Conservation (phyloP, 2,329 filamentous ascomycete species). For the Tricladium varicosporioides region DNA sequence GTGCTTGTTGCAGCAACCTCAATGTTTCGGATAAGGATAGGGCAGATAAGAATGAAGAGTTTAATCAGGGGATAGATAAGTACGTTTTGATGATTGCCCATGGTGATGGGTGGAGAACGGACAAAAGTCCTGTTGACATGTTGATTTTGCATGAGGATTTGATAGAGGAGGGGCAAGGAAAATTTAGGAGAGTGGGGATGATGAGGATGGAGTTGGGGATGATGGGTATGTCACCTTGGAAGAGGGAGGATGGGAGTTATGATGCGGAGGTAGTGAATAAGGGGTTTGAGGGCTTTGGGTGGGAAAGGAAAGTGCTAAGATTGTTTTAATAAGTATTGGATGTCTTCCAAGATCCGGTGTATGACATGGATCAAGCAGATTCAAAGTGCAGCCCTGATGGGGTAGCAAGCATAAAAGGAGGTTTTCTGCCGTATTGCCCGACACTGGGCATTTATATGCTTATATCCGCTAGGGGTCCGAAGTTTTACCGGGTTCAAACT, state of each 20-base stretch:
- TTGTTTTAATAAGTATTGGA: background rate
- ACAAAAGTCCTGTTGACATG: slow-evolving; percentile 1
- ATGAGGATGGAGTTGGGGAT: background rate
- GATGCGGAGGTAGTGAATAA: background rate
- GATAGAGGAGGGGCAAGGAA: background rate
- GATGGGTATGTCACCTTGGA: background rate
- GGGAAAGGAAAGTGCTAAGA: background rate
- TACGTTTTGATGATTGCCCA: slow-evolving; percentile 1
- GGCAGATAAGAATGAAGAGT: background rate
- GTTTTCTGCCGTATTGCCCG: too few species aligned
- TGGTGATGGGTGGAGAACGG: background rate
- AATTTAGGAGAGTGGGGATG: slow-evolving; percentile 4
- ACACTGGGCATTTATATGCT: too few species aligned
- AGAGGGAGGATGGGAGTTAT: slow-evolving; percentile 9
- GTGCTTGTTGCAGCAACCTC: background rate
- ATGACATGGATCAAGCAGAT: too few species aligned
- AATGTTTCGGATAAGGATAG: background rate
- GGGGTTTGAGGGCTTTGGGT: slow-evolving; percentile 5
- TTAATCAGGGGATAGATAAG: background rate
- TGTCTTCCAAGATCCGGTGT: too few species aligned
- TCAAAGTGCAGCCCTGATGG: too few species aligned
- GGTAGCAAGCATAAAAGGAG: too few species aligned
- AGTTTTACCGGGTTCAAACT: too few species aligned
- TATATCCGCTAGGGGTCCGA: too few species aligned
- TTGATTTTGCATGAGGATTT: slow-evolving; percentile 1